Base-by-base conservation (phyloP, 768 basidiomycete genomes). In the Asterophora parasitica region DNA sequence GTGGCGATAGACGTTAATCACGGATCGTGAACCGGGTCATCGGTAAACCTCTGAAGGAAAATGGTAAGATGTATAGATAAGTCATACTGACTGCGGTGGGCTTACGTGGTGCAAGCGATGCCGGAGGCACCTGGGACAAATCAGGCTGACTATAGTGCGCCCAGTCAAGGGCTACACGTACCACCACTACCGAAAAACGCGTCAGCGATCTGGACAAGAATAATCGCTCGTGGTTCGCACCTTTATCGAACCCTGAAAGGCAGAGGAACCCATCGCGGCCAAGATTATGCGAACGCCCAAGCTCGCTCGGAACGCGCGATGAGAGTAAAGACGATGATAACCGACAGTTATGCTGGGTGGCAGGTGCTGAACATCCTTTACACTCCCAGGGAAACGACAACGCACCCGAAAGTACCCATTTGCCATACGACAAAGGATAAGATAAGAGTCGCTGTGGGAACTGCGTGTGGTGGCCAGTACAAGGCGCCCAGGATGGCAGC, bases 221-320 rank as follows among this genome's bases (percentile, higher is more conserved):
- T 49, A 42, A 27, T 31, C 37, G 19, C 17, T 26, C 17, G 23
- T 17, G 10, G 13, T 9, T 55, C 66, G 19, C 34, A 83, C 83
- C 73, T 87, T 86, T 58, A 88, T 85, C 35, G 83, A 86, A 2
- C 88, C 88, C 58, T 90, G 88, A 54, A 88, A 85, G 0, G 81
- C 88, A 40, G 82, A 76, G 3, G 82, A 78, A 0, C 88, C 88
- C 60, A 89, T 66, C 23, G 76, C 64, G 15, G 86, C 83, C 27
- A 90, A 66, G 16, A 76, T 63, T 4, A 82, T 54, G 9, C 86
- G 73, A 33, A 86, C 76, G 8, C 69, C 70, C 13, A 76, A 47
- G 1, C 67, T 67, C 4, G 86, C 86, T 15, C 74, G 73, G 62
- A 86, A 88, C 1, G 85, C 73, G 4, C 78, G 75, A 58, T 89